Base-by-base conservation (phyloP, 2,329 filamentous ascomycete species). In the Stachybotrys chartarum region DNA sequence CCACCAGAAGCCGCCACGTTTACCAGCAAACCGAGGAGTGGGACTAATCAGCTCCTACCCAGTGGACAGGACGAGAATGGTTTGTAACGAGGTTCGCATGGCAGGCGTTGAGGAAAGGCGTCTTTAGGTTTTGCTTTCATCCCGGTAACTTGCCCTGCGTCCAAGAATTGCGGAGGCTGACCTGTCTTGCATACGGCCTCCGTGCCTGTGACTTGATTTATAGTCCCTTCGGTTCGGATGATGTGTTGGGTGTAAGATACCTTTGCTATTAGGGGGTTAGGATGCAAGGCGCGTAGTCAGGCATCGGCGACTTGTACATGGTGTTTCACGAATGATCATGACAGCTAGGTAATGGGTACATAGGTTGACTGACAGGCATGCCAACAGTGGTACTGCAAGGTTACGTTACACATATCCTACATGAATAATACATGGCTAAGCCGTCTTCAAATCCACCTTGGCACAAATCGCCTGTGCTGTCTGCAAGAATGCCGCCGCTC, bases 1-100 rank as follows among this genome's bases (percentile, higher is more conserved):
- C 85, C 51, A 85, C 86, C 59, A 82, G 92, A 66, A 87, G 83
- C 69, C 87, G 91, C 65, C 91, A 96, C 68, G 86, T 94, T 61
- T 95, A 96, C 72, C 85, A 93, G 71, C 35, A 42, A 42, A 14
- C 8, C 10, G 35, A 88, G 55, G 88, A 91, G 57, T 77, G 89
- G 66, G 87, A 89, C 75, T 85, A 79, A 82, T 63, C 53, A 61
- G 58, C 63, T 57, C 54, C 63, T 57, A 16, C 65, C 24, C 24
- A 24, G 59, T 61, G 55, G 60, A 58, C 61, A 69, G 64, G 61
- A 62, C 54, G 54, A 60, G 53, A 54, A 59, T 58, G 59, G 53
- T 56, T 57, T 55, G 50, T 50, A 58, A 42, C 54, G 60, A 51
- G 56, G 55, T 57, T 56, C 55, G 58, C 53, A 60, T 24, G 45